Percentiles rank a stretch among this genome's conserved stretches.
Conservation (phyloP, 2,329 filamentous ascomycete species). For the Ascosphaera pollenicola region DNA sequence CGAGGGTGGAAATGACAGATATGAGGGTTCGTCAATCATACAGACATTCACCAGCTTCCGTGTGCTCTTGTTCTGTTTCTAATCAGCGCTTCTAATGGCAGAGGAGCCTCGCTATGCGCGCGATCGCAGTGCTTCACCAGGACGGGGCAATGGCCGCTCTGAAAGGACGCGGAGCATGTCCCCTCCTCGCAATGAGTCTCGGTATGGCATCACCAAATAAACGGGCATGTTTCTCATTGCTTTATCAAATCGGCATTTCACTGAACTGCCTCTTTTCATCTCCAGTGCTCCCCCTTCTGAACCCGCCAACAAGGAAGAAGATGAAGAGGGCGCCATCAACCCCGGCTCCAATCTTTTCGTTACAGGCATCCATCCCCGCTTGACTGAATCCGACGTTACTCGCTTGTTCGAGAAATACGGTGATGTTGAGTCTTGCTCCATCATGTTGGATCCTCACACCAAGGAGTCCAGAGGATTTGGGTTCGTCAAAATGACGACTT, state of each 20-base stretch:
- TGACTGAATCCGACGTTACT: conserved; percentile 73
- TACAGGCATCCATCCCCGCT: conserved; percentile 85
- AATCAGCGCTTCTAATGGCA: conserved; percentile 4
- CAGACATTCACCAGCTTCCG: conserved; percentile 1
- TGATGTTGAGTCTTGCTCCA: conserved; percentile 97
- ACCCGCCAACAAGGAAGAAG: conserved; percentile 12
- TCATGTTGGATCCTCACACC: conserved; percentile 96
- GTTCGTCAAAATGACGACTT: conserved; percentile 96
- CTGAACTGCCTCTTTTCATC: neutral
- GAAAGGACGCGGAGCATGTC: conserved; percentile 42
- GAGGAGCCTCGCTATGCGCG: conserved; percentile 43
- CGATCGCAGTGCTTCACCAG: conserved; percentile 42
- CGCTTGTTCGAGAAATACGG: conserved; percentile 98
- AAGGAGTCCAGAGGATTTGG: conserved; percentile 98
- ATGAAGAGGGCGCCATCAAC: conserved; percentile 62
- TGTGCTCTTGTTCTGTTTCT: too few relatives aligned
- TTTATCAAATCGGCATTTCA: neutral
- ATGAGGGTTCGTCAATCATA: conserved; percentile 34
- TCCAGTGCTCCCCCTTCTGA: neutral
- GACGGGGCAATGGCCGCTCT: conserved; percentile 29
- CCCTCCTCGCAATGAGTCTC: conserved; percentile 12
- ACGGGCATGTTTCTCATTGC: neutral
- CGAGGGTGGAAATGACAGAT: conserved; percentile 42
- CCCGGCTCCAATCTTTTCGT: conserved; percentile 97
- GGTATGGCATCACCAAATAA: neutral